These are phyloP conservation scores for Mrakia gelida DNA, from an alignment of 768 basidiomycete genomes.

Conservation along the genomic window DNA sequence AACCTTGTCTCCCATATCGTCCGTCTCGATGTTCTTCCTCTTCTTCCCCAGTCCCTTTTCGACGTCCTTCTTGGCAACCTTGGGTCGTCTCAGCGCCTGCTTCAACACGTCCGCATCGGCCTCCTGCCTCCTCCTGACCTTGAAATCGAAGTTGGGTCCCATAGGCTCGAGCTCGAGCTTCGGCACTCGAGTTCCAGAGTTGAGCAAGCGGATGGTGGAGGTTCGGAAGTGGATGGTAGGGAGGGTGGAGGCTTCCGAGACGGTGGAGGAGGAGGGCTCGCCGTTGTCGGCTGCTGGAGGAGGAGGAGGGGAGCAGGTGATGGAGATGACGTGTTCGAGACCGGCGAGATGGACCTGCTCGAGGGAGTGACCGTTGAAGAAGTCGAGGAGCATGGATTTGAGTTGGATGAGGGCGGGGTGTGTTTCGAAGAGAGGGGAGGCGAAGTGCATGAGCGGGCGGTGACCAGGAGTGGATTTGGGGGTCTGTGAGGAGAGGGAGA, in stretches of 20 bases:
- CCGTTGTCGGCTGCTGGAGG: constrained; percentile 29
- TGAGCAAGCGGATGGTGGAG: constrained; percentile 67
- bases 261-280: constrained; percentile 36
- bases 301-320: constrained; percentile 60
- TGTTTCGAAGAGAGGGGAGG: constrained; percentile 88
- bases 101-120: constrained; percentile 77
- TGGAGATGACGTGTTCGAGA: constrained; percentile 79
- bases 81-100: constrained; percentile 73
- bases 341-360: constrained; percentile 78
- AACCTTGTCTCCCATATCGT: constrained; percentile 95
- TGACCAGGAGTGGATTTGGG: constrained; percentile 83
- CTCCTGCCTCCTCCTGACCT: constrained; percentile 65
- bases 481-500: constrained; percentile 52
- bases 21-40: constrained; percentile 90
- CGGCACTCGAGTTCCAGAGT: constrained; percentile 72
- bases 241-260: constrained; percentile 51
- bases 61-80: constrained; percentile 80
- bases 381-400: constrained; percentile 82
- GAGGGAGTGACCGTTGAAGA: constrained; percentile 84
- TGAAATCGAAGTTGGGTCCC: constrained; percentile 85
- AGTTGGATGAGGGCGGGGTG: constrained; percentile 88
- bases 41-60: constrained; percentile 76
- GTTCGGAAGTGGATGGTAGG: constrained; percentile 85
- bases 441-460: constrained; percentile 91
- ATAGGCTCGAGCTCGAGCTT: constrained; percentile 76